Evolutionary conservation across 164 flowering plant genomes (phyloP).

Genomic region (Warburgia ugandensis): DNA sequence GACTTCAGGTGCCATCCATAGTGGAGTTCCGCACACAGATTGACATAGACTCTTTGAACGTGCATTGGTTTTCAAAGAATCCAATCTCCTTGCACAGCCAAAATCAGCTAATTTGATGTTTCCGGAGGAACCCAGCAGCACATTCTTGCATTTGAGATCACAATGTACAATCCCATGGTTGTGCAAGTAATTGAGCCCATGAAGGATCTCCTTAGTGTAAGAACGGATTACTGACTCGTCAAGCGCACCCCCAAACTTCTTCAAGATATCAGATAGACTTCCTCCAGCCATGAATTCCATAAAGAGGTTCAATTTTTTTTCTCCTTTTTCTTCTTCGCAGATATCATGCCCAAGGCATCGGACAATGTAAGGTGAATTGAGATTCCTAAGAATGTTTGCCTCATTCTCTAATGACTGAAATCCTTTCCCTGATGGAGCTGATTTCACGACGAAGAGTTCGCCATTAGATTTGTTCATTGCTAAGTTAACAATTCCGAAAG

Average conservation of each 20-base stretch:
- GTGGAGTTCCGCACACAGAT: slow-evolving; percentile 42
- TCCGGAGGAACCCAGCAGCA: slow-evolving; percentile 41
- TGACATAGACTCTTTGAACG: not conserved
- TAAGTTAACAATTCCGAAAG: slow-evolving; percentile 41
- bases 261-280: slow-evolving; percentile 29
- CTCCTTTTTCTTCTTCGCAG: slow-evolving; percentile 15
- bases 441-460: slow-evolving; percentile 41
- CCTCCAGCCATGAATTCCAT: slow-evolving; percentile 69
- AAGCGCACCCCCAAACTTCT: slow-evolving; percentile 37
- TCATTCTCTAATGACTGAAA: slow-evolving; percentile 31
- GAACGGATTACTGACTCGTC: slow-evolving; percentile 38
- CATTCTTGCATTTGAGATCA: slow-evolving; percentile 58
- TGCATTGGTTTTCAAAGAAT: slow-evolving; percentile 5
- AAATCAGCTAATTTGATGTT: slow-evolving; percentile 49
- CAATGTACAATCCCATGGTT: slow-evolving; percentile 43
- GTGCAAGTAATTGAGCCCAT: slow-evolving; percentile 42
- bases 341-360: slow-evolving; percentile 31
- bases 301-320: slow-evolving; percentile 25
- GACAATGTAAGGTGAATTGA: slow-evolving; percentile 39
- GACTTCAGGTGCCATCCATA: slow-evolving; percentile 74
- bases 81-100: slow-evolving; percentile 37
- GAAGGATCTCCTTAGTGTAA: slow-evolving; percentile 40
- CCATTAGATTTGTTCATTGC: slow-evolving; percentile 46
- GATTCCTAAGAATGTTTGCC: slow-evolving; percentile 31
- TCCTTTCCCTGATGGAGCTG: slow-evolving; percentile 27